Conservation (phyloP, 177 flowering plant genomes). For the Vitis hybrid region DNA sequence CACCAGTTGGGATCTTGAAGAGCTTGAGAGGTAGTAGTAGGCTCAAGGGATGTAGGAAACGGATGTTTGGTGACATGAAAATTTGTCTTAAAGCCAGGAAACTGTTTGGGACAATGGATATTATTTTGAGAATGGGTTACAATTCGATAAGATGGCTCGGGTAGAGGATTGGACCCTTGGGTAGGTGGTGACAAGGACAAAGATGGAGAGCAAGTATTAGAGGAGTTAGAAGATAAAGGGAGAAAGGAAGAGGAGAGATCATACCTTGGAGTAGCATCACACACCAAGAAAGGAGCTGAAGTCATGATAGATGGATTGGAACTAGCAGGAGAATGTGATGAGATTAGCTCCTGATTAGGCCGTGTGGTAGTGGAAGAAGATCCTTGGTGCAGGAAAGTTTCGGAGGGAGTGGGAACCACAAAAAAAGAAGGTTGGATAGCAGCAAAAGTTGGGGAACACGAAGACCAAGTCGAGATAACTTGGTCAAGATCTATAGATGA, state of each 20-base stretch:
- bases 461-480: not conserved
- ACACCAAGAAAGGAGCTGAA: slow-evolving; percentile 8
- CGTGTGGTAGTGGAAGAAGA: not conserved
- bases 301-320: not conserved
- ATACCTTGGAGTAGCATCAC: slow-evolving; percentile 8
- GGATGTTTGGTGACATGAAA: too few species aligned
- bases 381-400: not conserved
- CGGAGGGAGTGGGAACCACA: not conserved
- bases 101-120: too few species aligned
- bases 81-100: too few species aligned
- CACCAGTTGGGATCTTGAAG: too few species aligned
- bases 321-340: not conserved
- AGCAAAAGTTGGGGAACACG: not conserved
- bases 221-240: too few species aligned
- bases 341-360: slow-evolving; percentile 1
- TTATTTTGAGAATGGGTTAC: too few species aligned
- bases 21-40: too few species aligned
- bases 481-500: not conserved
- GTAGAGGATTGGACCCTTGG: not conserved
- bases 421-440: not conserved
- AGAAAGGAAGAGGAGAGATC: slow-evolving; percentile 1
- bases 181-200: slow-evolving; percentile 11
- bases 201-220: not conserved
- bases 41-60: too few species aligned
- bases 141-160: slow-evolving; percentile 3